Evolutionary conservation across 139 green algal species (phyloP), one percentile per base, ranked within the genome.

Genomic region (Chlorella sp.): DNA sequence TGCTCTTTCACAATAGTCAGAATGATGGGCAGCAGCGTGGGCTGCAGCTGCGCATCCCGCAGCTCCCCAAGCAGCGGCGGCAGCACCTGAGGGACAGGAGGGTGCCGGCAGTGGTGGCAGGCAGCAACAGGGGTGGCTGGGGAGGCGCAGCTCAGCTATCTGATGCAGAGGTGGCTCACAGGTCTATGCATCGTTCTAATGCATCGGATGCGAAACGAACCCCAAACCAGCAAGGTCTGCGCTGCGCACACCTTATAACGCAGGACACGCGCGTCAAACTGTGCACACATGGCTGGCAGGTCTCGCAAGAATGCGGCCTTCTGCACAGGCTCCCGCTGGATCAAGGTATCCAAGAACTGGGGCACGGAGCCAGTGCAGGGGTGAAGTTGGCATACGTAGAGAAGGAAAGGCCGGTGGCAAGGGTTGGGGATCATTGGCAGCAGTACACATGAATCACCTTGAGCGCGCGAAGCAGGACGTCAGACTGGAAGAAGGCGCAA

Each of bases 281-380:
- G 86, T 16, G 71, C 64, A 90, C 93, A 97, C 3, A 97, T 85
- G 63, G 36, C 57, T 3, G 63, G 72, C n/a, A 97, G 84, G 74
- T 96, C 91, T 21, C 94, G 91, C 32, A 97, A 82, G 70, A 97
- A 96, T 30, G 88, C 90, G 17, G 91, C 92, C 86, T 96, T 95
- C 78, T 96, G 91, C 28, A 89, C 57, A 25, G 70, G 76, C 44
- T 97, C 93, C 11, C 91, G 88, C 86, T 97, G 93, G 57, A 98
- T 78, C 57, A 98, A 90, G 65, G 81, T 89, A 84, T 98, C 95
- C 68, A 98, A 87, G 80, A 98, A 98, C 64, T 92, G 87, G 9
- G 47, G 18, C 76, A 7, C 0, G 28, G 41, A 6, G 18, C n/a
- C 11, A n/a, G 73, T 28, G 73, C 13, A 20, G n/a, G n/a, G n/a